Evolutionary conservation across 495 filamentous ascomycete genomes (phyloP).

Genomic region (Annulohypoxylon moriforme): DNA sequence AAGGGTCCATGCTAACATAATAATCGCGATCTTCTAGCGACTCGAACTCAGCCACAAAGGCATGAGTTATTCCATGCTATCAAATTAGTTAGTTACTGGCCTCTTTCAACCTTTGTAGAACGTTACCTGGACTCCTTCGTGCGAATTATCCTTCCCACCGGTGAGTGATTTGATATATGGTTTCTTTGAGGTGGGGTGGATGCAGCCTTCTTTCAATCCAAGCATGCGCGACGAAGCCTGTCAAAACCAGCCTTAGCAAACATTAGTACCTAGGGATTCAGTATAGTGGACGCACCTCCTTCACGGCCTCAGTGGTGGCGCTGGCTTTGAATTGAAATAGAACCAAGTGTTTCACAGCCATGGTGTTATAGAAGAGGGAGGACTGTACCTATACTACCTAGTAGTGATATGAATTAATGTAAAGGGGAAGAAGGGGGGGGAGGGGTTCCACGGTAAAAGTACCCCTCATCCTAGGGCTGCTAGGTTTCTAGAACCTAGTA

Average conservation of each 20-base stretch:
- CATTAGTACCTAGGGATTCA: neutral
- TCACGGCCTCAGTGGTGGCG: conserved; percentile 52
- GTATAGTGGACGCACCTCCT: conserved; percentile 59
- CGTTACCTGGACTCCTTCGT: conserved; percentile 67
- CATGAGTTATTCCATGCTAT: conserved; percentile 68
- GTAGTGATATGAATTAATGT: too few species aligned
- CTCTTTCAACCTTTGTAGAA: neutral
- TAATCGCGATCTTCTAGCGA: conserved; percentile 66
- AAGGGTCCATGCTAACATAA: conserved; percentile 63
- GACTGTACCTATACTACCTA: too few species aligned
- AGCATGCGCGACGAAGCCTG: conserved; percentile 48
- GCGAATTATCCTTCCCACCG: conserved; percentile 72
- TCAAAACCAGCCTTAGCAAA: neutral
- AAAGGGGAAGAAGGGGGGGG: too few species aligned
- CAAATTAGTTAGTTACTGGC: conserved; percentile 16
- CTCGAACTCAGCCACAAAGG: conserved; percentile 71
- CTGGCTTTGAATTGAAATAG: conserved; percentile 70
- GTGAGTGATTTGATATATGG: conserved; percentile 69
- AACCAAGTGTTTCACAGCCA: conserved; percentile 70
- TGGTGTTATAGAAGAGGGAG: conserved; percentile 25
- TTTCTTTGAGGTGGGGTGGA: conserved; percentile 59
- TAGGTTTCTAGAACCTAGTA: too few species aligned
- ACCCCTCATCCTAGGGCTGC: too few species aligned
- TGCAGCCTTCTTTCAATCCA: conserved; percentile 56
- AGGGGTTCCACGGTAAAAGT: too few species aligned